Evolutionary conservation across 2,329 filamentous ascomycete species (phyloP).

Genomic region (Lizonia empirigonia): DNA sequence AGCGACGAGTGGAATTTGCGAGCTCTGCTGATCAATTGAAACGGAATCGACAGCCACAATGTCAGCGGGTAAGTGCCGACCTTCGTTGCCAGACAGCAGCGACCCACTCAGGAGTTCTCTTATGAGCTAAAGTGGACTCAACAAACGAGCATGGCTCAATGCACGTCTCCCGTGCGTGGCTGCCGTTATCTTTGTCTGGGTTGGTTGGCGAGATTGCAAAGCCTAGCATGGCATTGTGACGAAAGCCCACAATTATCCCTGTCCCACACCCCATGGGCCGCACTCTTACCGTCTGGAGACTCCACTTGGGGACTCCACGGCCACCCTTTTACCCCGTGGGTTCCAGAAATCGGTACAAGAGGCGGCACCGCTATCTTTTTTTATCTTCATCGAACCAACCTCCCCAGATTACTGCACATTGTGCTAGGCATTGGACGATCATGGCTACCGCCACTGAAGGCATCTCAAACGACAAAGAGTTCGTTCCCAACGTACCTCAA

Average conservation of each 20-base stretch:
- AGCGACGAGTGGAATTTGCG: neutral
- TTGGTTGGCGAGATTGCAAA: slow-evolving; percentile 7
- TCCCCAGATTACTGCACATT: slow-evolving; percentile 4
- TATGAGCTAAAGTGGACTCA: slow-evolving; percentile 7
- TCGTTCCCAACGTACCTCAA: slow-evolving; percentile 6
- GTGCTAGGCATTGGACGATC: slow-evolving; percentile 1
- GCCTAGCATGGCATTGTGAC: slow-evolving; percentile 19
- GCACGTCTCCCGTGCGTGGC: slow-evolving; percentile 4
- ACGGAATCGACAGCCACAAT: neutral
- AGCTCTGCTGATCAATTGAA: slow-evolving; percentile 2
- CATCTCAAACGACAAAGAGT: slow-evolving; percentile 6
- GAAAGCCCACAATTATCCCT: slow-evolving; percentile 15
- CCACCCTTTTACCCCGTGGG: slow-evolving; percentile 5
- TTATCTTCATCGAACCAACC: slow-evolving; percentile 1
- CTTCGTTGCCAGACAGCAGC: neutral
- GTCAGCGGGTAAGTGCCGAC: slow-evolving; percentile 8
- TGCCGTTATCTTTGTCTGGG: slow-evolving; percentile 17
- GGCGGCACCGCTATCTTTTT: slow-evolving; percentile 1
- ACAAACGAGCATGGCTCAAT: slow-evolving; percentile 9
- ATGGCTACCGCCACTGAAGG: slow-evolving; percentile 10
- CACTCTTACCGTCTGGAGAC: slow-evolving; percentile 23
- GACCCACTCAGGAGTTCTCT: slow-evolving; percentile 11
- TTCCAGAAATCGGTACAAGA: slow-evolving; percentile 19
- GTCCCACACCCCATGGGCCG: slow-evolving; percentile 16
- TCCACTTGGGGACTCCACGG: slow-evolving; percentile 21